These are phyloP conservation scores for Backusella macrospora DNA, from an alignment of 192 early-diverging fungal genomes.

Conservation along the genomic window DNA sequence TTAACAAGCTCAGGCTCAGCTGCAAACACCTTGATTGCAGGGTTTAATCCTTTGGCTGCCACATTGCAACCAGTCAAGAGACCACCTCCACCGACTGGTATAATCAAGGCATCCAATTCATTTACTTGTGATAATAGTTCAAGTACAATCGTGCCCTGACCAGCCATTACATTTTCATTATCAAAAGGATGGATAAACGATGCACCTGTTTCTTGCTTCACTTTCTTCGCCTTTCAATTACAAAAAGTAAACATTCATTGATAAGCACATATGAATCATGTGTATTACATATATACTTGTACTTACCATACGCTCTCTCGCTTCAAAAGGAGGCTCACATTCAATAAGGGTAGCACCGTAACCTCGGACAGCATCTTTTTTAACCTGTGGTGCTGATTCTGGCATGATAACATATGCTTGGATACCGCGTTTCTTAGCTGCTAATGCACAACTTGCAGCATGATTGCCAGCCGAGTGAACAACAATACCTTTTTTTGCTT, in stretches of 20 bases:
- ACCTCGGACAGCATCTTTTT: constrained; percentile 51
- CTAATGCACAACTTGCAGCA: constrained; percentile 57
- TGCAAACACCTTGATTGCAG: constrained; percentile 49
- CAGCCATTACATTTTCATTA: constrained; percentile 53
- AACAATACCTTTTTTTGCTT: constrained; percentile 43
- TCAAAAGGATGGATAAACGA: constrained; percentile 57
- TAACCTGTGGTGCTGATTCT: constrained; percentile 44
- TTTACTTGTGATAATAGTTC: constrained; percentile 51
- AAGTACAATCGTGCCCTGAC: constrained; percentile 58
- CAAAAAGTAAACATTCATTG: not conserved
- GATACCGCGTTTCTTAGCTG: constrained; percentile 47
- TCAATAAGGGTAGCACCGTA: constrained; percentile 58
- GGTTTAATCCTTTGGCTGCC: constrained; percentile 42
- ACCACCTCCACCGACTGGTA: constrained; percentile 59
- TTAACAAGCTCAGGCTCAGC: constrained; percentile 53
- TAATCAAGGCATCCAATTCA: constrained; percentile 52
- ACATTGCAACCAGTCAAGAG: constrained; percentile 51
- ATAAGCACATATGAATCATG: not conserved
- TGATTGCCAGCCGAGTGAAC: constrained; percentile 58
- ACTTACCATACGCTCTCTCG: constrained; percentile 45
- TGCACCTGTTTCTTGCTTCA: constrained; percentile 46
- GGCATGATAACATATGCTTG: constrained; percentile 55
- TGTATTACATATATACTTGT: not conserved
- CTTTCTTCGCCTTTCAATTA: constrained; percentile 24
- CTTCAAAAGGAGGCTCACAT: constrained; percentile 47